A percentile compares a stretch with the other conserved stretches of the same genome.
Evolutionary conservation across 192 early-diverging fungal species (phyloP).

Genomic region (Coemansia sp.): DNA sequence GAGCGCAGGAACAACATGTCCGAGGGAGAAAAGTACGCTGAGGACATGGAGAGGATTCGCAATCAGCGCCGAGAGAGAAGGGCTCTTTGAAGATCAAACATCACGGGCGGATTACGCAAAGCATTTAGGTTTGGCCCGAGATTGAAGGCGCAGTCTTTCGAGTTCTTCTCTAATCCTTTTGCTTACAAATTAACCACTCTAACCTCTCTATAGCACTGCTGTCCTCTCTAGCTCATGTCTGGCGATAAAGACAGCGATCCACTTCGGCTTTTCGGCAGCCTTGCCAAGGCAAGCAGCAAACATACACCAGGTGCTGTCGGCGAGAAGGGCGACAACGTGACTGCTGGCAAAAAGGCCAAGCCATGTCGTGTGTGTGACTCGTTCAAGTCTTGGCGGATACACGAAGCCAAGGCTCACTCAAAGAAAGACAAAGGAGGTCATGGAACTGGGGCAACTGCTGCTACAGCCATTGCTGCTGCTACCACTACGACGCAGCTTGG

Average conservation of each 20-base stretch:
- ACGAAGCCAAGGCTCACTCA: constrained; percentile 50
- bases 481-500: constrained; percentile 1
- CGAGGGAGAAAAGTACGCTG: constrained; percentile 73
- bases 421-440: constrained; percentile 19
- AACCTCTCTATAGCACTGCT: neutral
- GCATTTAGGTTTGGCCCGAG: neutral
- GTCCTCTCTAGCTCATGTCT: constrained; percentile 4
- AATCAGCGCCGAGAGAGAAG: constrained; percentile 63
- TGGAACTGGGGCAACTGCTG: neutral
- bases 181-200: neutral
- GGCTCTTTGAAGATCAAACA: constrained; percentile 26
- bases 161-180: neutral
- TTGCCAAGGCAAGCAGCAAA: constrained; percentile 9
- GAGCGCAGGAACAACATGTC: constrained; percentile 79
- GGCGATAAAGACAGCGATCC: constrained; percentile 11
- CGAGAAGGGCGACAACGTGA: constrained; percentile 12
- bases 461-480: constrained; percentile 14
- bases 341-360: constrained; percentile 38
- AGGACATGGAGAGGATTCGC: constrained; percentile 65
- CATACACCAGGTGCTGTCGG: neutral
- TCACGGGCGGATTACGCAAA: neutral
- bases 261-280: constrained; percentile 3
- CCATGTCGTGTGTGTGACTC: constrained; percentile 79
- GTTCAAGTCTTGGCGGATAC: constrained; percentile 65
- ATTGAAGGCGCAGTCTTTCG: neutral